These are phyloP conservation scores for Ustilago crameri DNA, from an alignment of 1,284 basidiomycete species.

Conservation along the genomic window DNA sequence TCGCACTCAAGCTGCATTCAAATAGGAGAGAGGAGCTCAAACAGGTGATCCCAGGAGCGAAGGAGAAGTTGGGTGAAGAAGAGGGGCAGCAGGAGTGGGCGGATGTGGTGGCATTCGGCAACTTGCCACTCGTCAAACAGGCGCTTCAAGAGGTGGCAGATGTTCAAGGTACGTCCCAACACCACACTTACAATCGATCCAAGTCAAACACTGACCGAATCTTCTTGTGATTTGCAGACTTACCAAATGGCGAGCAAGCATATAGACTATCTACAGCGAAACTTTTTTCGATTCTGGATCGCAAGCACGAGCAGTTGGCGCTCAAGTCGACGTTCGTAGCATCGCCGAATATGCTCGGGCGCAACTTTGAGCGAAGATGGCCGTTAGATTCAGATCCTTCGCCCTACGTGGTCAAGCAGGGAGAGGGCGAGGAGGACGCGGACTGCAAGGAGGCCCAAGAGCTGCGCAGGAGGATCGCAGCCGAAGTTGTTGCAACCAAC, in stretches of 20 bases:
- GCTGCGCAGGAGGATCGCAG: constrained; percentile 26
- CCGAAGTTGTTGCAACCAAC: constrained; percentile 29
- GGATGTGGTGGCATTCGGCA: constrained; percentile 33
- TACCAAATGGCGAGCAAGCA: constrained; percentile 32
- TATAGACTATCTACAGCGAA: constrained; percentile 34
- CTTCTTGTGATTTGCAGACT: constrained; percentile 8
- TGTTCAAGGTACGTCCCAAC: constrained; percentile 34
- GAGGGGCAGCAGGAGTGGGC: constrained; percentile 28
- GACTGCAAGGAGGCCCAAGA: constrained; percentile 24
- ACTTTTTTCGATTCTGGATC: constrained; percentile 22
- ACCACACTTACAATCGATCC: not conserved
- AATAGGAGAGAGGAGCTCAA: constrained; percentile 14
- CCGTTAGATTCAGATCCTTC: constrained; percentile 25
- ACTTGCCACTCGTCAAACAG: constrained; percentile 3
- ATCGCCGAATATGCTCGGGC: constrained; percentile 37
- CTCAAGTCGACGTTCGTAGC: constrained; percentile 20
- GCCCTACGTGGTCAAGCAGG: constrained; percentile 4
- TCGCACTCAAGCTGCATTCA: constrained; percentile 9
- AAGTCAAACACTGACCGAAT: not conserved
- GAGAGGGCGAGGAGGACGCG: not conserved
- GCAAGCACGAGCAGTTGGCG: constrained; percentile 18
- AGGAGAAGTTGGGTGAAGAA: not conserved
- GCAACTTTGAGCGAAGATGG: constrained; percentile 40
- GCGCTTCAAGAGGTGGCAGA: constrained; percentile 29
- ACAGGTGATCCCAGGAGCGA: constrained; percentile 6